Evolutionary conservation across 2,329 filamentous ascomycete species (phyloP).

Genomic region (Coniochaeta prunicola): DNA sequence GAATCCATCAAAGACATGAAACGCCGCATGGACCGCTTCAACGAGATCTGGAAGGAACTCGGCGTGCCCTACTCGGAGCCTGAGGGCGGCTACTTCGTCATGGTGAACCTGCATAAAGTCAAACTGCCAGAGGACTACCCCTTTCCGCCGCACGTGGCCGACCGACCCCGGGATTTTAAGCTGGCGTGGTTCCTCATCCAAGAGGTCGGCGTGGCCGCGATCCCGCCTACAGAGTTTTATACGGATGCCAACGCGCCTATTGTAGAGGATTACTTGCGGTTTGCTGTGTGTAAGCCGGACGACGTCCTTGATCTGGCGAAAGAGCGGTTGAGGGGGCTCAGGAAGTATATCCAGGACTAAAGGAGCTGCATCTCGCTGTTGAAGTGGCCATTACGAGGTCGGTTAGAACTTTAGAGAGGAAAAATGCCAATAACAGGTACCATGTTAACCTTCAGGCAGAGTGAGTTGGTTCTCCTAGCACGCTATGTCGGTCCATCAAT

Average conservation of each 20-base stretch:
- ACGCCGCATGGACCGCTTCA: slow-evolving; percentile 78
- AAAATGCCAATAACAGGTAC: background rate
- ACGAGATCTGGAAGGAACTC: slow-evolving; percentile 68
- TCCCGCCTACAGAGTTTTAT: slow-evolving; percentile 97
- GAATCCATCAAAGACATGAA: slow-evolving; percentile 80
- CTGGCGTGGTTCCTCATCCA: slow-evolving; percentile 93
- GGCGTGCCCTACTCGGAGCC: slow-evolving; percentile 80
- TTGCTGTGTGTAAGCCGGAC: slow-evolving; percentile 93
- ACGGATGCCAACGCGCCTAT: slow-evolving; percentile 74
- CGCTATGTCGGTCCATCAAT: no score
- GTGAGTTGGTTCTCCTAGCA: no score
- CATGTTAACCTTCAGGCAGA: no score
- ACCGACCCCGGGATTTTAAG: slow-evolving; percentile 83
- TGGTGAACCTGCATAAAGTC: slow-evolving; percentile 87
- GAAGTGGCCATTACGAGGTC: background rate
- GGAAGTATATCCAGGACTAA: slow-evolving; percentile 52
- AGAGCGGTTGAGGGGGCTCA: slow-evolving; percentile 61
- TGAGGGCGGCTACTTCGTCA: slow-evolving; percentile 92
- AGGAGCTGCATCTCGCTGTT: background rate
- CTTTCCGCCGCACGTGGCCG: slow-evolving; percentile 81
- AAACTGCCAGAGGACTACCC: slow-evolving; percentile 74
- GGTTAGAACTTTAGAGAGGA: background rate
- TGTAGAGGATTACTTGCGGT: slow-evolving; percentile 85
- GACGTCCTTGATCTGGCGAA: slow-evolving; percentile 72
- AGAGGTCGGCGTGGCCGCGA: slow-evolving; percentile 87